Evolutionary conservation across 2,329 filamentous ascomycete genomes (phyloP).

Genomic region (Falciphora oryzae): DNA sequence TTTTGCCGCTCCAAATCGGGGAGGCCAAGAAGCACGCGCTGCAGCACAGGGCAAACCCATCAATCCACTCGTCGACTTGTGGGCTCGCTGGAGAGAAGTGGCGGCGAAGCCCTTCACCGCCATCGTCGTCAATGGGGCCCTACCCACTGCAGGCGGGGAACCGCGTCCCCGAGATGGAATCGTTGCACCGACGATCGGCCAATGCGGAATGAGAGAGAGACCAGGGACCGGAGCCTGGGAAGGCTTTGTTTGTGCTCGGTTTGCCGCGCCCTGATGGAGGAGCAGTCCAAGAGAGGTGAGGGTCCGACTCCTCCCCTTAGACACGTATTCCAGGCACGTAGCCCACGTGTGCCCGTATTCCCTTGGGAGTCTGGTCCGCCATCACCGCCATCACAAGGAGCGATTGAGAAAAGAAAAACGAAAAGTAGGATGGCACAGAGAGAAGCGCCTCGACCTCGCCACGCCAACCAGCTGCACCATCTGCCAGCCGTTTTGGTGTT

Average conservation of each 20-base stretch:
- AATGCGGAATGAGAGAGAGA: background rate
- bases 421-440: background rate
- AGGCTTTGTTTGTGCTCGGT: background rate
- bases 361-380: background rate
- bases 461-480: background rate
- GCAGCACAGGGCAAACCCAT: background rate
- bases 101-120: background rate
- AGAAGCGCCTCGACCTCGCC: background rate
- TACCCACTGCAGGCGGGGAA: background rate
- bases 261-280: background rate
- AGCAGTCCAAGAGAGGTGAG: background rate
- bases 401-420: background rate
- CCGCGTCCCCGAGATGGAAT: background rate
- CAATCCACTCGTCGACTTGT: background rate
- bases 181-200: background rate
- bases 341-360: background rate
- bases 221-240: background rate
- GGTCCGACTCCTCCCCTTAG: background rate
- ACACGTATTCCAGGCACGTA: slow-evolving; percentile 1
- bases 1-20: background rate
- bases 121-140: background rate
- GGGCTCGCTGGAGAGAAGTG: background rate
- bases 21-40: background rate
- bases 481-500: background rate
- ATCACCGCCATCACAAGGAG: too few relatives aligned